These are phyloP conservation scores for Pseudonectria buxi DNA, from an alignment of 2,329 filamentous ascomycete genomes.

Conservation along the genomic window DNA sequence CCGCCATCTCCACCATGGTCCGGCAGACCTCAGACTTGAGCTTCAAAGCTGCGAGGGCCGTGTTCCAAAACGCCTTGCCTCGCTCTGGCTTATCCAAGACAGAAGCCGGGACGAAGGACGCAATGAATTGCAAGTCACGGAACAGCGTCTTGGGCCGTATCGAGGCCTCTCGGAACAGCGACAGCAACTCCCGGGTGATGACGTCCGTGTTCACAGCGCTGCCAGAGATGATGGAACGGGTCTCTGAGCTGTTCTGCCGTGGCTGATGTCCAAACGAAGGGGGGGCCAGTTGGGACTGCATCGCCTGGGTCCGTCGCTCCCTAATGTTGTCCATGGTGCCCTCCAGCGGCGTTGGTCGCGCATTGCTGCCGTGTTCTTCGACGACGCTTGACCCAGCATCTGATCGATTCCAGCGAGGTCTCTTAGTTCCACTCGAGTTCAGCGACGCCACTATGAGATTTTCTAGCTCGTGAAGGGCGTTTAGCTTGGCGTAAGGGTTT, in stretches of 20 bases:
- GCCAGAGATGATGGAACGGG: constrained; percentile 42
- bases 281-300: constrained; percentile 24
- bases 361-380: constrained; percentile 26
- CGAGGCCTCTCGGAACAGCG: constrained; percentile 59
- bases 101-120: constrained; percentile 55
- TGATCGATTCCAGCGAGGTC: constrained; percentile 29
- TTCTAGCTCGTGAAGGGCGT: constrained; percentile 75
- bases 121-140: constrained; percentile 71
- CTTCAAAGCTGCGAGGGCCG: constrained; percentile 77
- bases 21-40: constrained; percentile 83
- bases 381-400: constrained; percentile 29
- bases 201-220: constrained; percentile 52
- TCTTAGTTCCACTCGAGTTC: constrained; percentile 27
- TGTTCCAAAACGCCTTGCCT: constrained; percentile 83
- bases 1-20: constrained; percentile 62
- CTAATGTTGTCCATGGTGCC: constrained; percentile 64
- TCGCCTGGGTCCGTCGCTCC: constrained; percentile 55
- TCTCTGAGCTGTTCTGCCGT: constrained; percentile 40
- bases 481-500: constrained; percentile 80
- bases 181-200: constrained; percentile 60
- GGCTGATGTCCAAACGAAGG: constrained; percentile 27
- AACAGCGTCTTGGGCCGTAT: constrained; percentile 76
- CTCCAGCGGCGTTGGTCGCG: constrained; percentile 46
- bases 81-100: constrained; percentile 56
- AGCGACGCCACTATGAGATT: constrained; percentile 73